Base-by-base conservation (phyloP, 2,329 filamentous ascomycete genomes). In the Sporothrix phasma region DNA sequence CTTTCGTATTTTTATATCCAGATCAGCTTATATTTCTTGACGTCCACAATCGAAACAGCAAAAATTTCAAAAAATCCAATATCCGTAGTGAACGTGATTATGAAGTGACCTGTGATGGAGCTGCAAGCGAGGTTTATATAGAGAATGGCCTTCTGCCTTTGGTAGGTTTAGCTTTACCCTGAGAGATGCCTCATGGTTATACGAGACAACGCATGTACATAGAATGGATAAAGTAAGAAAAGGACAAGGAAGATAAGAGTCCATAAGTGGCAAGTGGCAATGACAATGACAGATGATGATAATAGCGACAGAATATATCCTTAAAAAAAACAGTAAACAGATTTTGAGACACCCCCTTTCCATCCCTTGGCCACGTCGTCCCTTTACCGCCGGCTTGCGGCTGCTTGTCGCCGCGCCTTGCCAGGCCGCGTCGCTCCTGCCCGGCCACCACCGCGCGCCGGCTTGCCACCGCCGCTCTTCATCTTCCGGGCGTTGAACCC, bases 401-500 rank as follows among this genome's bases (percentile, higher is more conserved):
- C 71, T 2, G 79, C 75, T 73, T 81, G 79, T 72, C 82, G 76
- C 71, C 80, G 76, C 54, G 73, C 77, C 76, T 84, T 84, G 31
- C 82, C 68, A 1, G 67, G 67, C 29, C 68, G 65, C 22, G 39
- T 45, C 10, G 56, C 37, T 46, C 46, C 34, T 2, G 74, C 66
- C 81, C 66, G 10, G 66, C 73, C n/a, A n/a, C n/a, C n/a, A n/a
- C n/a, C 66, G 76, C 70, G 49, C 17, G 17, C 46, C 8, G 59
- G n/a, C 34, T 22, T 39, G n/a, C 41, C 39, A 26, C 74, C 73
- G 46, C 80, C 81, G 17, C 78, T 81, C 81, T 96, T 96, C 90
- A 96, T 96, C 77, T 86, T 89, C 80, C 88, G 91, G 43, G 81
- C 82, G 63, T 88, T 92, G 79, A 95, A 97, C 1, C 84, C 85